Base-by-base conservation (phyloP, 805 yeast species). In the Yarrowia porcina region DNA sequence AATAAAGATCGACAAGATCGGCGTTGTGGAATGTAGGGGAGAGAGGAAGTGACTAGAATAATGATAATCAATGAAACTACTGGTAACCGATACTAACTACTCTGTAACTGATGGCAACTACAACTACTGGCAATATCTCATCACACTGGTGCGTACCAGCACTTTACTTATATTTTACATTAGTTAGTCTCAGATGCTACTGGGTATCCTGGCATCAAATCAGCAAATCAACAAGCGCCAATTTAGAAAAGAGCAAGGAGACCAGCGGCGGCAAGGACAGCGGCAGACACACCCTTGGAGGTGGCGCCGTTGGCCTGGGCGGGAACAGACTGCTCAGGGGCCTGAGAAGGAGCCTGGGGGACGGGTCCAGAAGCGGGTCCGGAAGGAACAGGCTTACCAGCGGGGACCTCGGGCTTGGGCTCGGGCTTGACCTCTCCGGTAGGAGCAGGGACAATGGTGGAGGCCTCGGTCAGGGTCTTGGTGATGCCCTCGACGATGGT, bases 401-500 rank as follows among this genome's bases (percentile, higher is more conserved):
- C 18, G 15, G 47, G 28, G 8, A 25, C 28, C 28, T 25, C 28
- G 28, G 28, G 28, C 28, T 25, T 25, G 28, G 28, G 28, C 28
- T 25, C 28, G 28, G 8, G n/a, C n/a, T n/a, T n/a, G n/a, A n/a
- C n/a, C n/a, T n/a, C n/a, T 41, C 45, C 47, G 30, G 47, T n/a
- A 41, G 64, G 63, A 41, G 62, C 44, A n/a, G 54, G 54, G 18
- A 36, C 38, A 15, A 47, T 21, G 27, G 54, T 47, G 54, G 54
- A 47, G 10, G 54, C 15, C 25, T 28, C 52, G 18, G 17, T 15
- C n/a, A 45, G 52, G 20, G 52, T 45, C 52, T 45, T 45, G 52
- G 49, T 27, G 59, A 57, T 60, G 18, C 64, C 52, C 52, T 65
- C 30, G 21, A 65, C 35, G 32, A 66, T 41, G 57, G 35, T 52